These are phyloP conservation scores for Lasiodiplodia hormozganensis DNA, from an alignment of 2,329 filamentous ascomycete species.

Conservation along the genomic window DNA sequence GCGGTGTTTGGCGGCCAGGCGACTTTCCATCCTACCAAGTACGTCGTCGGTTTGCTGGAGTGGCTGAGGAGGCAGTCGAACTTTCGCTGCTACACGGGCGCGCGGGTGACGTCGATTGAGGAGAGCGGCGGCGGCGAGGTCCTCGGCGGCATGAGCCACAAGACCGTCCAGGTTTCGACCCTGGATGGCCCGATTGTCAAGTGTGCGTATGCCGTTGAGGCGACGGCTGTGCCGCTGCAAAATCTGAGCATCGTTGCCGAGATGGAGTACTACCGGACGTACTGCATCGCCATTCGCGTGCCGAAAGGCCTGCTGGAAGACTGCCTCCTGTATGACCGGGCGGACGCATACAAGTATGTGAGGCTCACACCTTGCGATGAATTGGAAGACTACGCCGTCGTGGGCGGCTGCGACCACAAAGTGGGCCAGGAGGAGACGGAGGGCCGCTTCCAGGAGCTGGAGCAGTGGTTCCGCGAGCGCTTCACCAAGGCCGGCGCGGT, in stretches of 20 bases:
- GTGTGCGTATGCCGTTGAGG: conserved; percentile 59
- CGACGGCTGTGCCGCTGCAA: conserved; percentile 63
- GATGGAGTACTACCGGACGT: conserved; percentile 62
- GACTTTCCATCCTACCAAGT: conserved; percentile 65
- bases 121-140: conserved; percentile 56
- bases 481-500: conserved; percentile 58
- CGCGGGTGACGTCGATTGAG: conserved; percentile 55
- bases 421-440: conserved; percentile 60
- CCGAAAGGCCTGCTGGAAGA: conserved; percentile 62
- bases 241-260: conserved; percentile 61
- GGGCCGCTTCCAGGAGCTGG: conserved; percentile 59
- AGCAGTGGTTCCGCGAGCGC: conserved; percentile 60
- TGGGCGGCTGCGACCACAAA: conserved; percentile 65
- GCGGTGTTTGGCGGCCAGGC: conserved; percentile 58
- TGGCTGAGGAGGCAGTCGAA: conserved; percentile 60
- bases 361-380: conserved; percentile 62
- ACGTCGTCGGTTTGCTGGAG: conserved; percentile 59
- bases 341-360: conserved; percentile 63
- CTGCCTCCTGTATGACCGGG: conserved; percentile 62
- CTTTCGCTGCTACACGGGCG: conserved; percentile 62
- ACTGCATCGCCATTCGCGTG: conserved; percentile 63
- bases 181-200: conserved; percentile 55
- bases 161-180: conserved; percentile 56
- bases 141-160: conserved; percentile 51
- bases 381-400: conserved; percentile 61